Conservation (phyloP, 345 rosid species). For the Fremontodendron californicum region DNA sequence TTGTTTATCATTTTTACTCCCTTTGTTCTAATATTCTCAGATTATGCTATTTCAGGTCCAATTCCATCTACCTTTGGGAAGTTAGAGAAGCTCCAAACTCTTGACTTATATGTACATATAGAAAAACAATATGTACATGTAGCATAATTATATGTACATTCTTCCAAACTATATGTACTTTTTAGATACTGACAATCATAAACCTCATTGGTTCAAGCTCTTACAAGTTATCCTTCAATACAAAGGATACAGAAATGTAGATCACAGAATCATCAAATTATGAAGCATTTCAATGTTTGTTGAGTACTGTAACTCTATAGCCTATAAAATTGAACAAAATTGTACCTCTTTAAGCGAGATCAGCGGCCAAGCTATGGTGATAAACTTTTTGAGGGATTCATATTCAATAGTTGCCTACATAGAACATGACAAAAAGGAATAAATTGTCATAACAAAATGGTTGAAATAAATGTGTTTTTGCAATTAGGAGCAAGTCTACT, state of each 20-base stretch:
- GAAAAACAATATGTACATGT: too few relatives aligned
- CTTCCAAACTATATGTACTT: too few relatives aligned
- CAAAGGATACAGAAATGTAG: background rate
- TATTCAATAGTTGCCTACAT: conserved; percentile 66
- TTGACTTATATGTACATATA: too few relatives aligned
- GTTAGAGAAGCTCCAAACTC: too few relatives aligned
- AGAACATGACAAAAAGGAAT: conserved; percentile 4
- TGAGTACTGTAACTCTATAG: too few relatives aligned
- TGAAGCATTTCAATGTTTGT: background rate
- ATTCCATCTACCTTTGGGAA: too few relatives aligned
- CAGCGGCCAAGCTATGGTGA: conserved; percentile 76
- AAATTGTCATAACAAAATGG: background rate
- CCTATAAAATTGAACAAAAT: too few relatives aligned
- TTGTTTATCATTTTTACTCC: too few relatives aligned
- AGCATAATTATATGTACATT: too few relatives aligned
- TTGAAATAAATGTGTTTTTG: background rate
- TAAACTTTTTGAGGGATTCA: conserved; percentile 76
- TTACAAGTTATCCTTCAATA: background rate
- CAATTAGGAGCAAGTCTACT: background rate
- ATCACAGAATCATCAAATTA: background rate
- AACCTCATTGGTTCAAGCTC: too few relatives aligned
- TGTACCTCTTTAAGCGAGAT: conserved; percentile 42
- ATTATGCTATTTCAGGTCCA: too few relatives aligned
- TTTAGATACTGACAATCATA: too few relatives aligned
- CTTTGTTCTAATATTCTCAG: background rate